Evolutionary conservation across 2,329 filamentous ascomycete genomes (phyloP).

Genomic region (Trichoderma atroviride): DNA sequence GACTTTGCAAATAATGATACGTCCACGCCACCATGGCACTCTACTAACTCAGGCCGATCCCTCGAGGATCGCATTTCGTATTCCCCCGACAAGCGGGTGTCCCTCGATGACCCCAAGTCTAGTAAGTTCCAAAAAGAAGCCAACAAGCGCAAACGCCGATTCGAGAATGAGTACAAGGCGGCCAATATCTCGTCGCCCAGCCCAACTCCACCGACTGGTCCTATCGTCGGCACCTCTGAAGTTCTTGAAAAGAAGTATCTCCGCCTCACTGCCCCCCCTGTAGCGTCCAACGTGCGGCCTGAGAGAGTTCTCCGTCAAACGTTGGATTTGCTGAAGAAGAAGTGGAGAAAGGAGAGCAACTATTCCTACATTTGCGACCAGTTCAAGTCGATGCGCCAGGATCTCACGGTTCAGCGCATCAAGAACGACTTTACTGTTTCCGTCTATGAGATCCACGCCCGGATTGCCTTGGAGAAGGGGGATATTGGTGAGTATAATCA

Average conservation of each 20-base stretch:
- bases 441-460: conserved; percentile 96
- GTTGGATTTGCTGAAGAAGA: conserved; percentile 85
- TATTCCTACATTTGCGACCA: conserved; percentile 99
- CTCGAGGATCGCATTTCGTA: conserved; percentile 79
- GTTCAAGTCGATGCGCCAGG: conserved; percentile 97
- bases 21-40: conserved; percentile 71
- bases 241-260: conserved; percentile 91
- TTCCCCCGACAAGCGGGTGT: conserved; percentile 47
- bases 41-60: conserved; percentile 59
- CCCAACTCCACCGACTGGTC: conserved; percentile 62
- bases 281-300: conserved; percentile 86
- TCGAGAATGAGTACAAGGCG: conserved; percentile 68
- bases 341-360: conserved; percentile 91
- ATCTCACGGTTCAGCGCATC: conserved; percentile 96
- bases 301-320: conserved; percentile 79
- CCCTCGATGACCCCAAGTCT: conserved; percentile 55
- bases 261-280: conserved; percentile 86
- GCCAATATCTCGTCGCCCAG: conserved; percentile 59
- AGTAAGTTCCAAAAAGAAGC: conserved; percentile 94
- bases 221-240: conserved; percentile 83
- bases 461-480: conserved; percentile 96
- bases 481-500: conserved; percentile 99
- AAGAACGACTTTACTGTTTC: conserved; percentile 94
- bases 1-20: conserved; percentile 59
- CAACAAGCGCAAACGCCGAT: conserved; percentile 88